Evolutionary conservation across 768 basidiomycete species (phyloP), one percentile per base, ranked within the genome.

Genomic region (Mycena venus): DNA sequence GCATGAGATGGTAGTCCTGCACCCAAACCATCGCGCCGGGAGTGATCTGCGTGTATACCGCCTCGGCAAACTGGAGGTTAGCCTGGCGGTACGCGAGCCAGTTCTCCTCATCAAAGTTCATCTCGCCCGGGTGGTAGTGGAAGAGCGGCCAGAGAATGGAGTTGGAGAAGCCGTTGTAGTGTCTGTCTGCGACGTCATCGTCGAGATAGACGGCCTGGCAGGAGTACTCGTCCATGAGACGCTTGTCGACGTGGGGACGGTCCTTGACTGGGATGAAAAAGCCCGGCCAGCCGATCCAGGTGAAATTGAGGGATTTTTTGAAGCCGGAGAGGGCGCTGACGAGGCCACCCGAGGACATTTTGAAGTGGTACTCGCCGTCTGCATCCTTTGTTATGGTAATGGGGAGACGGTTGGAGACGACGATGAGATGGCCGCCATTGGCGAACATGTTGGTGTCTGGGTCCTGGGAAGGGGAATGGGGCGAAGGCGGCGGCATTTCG

Each of bases 91-190:
- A 99, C 17, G 96, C 98, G 65, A 93, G 91, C 98, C 98, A 99
- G 82, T 99, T 96, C 81, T 95, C 95, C 86, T 98, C 96, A 84
- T 99, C 98, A 81, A 99, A 99, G 85, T 96, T 98, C 97, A 99
- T 99, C 86, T 99, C 98, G 76, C 98, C 98, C 10, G 98, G 98
- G 83, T 99, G 98, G 85, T 99, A 99, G 83, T 99, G 98, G 90
- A 99, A 99, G 58, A 99, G 88, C 3, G 98, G 98, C 98, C 98
- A 99, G 62, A 99, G 92, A 85, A 99, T 99, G 66, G 97, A 98
- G 86, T 99, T 99, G 78, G 97, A 98, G 90, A 99, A 99, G 68
- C 98, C 96, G 82, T 97, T 97, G 86, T 96, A 99, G 84, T 99
- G 97, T 64, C 94, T 91, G 83, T 99, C 98, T n/a, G 98, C 98